These are phyloP conservation scores for Dictyostelium capitatum DNA, from an alignment of 78 protist species.

Conservation along the genomic window DNA sequence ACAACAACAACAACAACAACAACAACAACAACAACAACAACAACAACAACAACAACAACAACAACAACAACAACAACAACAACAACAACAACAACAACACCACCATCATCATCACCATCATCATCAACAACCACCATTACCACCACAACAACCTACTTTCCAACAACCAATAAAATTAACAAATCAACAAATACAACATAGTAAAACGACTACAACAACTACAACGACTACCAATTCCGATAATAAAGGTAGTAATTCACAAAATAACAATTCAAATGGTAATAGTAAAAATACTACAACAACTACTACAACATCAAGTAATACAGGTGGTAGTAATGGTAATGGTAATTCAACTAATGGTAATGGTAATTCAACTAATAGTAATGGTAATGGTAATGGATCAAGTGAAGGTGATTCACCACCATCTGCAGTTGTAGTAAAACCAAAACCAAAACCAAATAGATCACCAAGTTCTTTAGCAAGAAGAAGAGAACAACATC, in stretches of 20 bases:
- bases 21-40: too few relatives aligned
- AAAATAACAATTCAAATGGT: too few relatives aligned
- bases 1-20: too few relatives aligned
- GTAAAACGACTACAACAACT: too few relatives aligned
- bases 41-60: too few relatives aligned
- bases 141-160: too few relatives aligned
- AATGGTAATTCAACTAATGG: neutral
- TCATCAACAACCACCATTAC: too few relatives aligned
- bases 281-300: neutral
- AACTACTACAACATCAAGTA: neutral
- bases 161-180: too few relatives aligned
- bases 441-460: constrained; percentile 57
- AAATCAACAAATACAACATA: too few relatives aligned
- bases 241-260: too few relatives aligned
- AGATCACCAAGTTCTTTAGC: constrained; percentile 67
- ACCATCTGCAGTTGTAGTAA: neutral
- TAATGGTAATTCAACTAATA: neutral
- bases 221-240: too few relatives aligned
- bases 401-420: neutral
- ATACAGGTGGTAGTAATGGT: neutral
- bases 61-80: neutral
- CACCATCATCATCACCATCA: neutral
- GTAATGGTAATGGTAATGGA: neutral
- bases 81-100: neutral
- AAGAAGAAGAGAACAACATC: constrained; percentile 51